Conservation (phyloP, 2,329 filamentous ascomycete species). For the Aspergillus sp. region DNA sequence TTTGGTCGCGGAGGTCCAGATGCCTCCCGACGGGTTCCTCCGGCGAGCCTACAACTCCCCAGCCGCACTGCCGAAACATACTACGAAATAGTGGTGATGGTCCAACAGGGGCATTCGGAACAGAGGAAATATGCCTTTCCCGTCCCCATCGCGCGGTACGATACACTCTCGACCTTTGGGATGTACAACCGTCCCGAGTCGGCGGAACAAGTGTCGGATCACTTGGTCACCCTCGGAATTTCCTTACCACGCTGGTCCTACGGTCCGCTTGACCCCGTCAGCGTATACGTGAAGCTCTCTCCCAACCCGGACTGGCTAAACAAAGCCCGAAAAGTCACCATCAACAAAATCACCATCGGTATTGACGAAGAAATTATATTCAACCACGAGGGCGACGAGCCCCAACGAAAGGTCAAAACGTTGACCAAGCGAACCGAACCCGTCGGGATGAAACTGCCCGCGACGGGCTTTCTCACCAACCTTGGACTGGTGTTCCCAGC, state of each 20-base stretch:
- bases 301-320: constrained; percentile 88
- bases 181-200: constrained; percentile 98
- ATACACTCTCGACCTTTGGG: constrained; percentile 95
- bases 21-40: constrained; percentile 82
- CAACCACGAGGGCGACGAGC: constrained; percentile 95
- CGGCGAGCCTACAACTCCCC: constrained; percentile 84
- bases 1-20: constrained; percentile 90
- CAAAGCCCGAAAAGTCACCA: constrained; percentile 88
- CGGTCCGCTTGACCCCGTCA: constrained; percentile 89
- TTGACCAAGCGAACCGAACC: constrained; percentile 79
- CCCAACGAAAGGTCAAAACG: constrained; percentile 82
- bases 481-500: constrained; percentile 86
- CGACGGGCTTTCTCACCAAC: constrained; percentile 89
- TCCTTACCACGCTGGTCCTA: constrained; percentile 95
- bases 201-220: constrained; percentile 80
- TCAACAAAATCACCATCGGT: constrained; percentile 86
- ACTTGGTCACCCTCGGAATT: constrained; percentile 86
- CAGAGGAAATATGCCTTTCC: constrained; percentile 91
- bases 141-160: constrained; percentile 87
- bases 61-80: constrained; percentile 94
- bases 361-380: constrained; percentile 99
- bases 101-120: constrained; percentile 82
- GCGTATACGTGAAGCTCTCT: constrained; percentile 89
- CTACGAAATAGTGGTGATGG: constrained; percentile 93
- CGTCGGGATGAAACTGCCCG: constrained; percentile 81